Base-by-base conservation (phyloP, 768 basidiomycete species). In the Podaxis rugospora region DNA sequence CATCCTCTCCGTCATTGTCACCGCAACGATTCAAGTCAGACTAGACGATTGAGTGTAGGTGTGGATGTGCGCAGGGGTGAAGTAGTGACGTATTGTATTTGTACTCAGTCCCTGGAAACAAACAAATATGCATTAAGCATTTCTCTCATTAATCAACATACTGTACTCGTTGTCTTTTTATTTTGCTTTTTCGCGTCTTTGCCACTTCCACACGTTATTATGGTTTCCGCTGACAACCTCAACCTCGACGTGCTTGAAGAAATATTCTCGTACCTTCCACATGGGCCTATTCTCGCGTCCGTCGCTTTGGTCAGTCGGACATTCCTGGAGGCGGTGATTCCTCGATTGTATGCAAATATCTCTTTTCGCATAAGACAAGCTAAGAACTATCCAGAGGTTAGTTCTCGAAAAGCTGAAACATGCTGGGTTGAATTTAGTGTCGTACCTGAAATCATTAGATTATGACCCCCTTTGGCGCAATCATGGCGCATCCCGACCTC, bases 161-260 rank as follows among this genome's bases (percentile, higher is more conserved):
- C n/a, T n/a, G n/a, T n/a, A n/a, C n/a, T n/a, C n/a, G n/a, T n/a
- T n/a, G n/a, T n/a, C n/a, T n/a, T n/a, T n/a, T n/a, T 4, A 7
- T 35, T 37, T 18, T 9, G 2, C 32, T 16, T 35, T 49, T 49
- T 36, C 55, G 42, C n/a, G 70, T 68, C 69, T 53, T 62, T 53
- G 51, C 4, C 51, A 44, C 46, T 50, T 35, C 32, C 60, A 6
- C 28, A 9, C 27, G 23, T 51, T 39, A 6, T 14, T 21, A 89
- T 89, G 88, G 83, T 86, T 50, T 79, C 84, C 32, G 84, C 83
- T 10, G 84, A 88, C 64, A 88, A 83, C 65, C 75, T 90, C 51
- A 85, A 90, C 63, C 78, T 85, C 18, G 90, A 92, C 72, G 86
- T 91, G 39, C 79, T 90, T 44, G 86, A 88, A 67, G 75, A 85